A percentile compares a stretch with the other conserved stretches of the same genome.
Evolutionary conservation across 495 filamentous ascomycete species (phyloP).

Genomic region (Aspergillus leporis): DNA sequence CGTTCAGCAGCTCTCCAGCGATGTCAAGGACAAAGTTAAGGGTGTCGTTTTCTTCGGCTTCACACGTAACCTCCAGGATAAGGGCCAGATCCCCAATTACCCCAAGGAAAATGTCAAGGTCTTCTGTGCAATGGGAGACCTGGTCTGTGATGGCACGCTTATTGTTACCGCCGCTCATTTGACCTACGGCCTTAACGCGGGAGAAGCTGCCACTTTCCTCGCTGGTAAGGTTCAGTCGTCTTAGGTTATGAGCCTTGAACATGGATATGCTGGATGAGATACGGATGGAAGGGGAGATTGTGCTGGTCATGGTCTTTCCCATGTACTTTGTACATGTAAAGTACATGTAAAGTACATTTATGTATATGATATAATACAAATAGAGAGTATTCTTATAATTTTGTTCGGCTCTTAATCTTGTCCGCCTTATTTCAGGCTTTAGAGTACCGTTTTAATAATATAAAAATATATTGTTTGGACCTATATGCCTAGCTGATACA

Average conservation of each 20-base stretch:
- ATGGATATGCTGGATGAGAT: neutral
- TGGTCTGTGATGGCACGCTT: slow-evolving; percentile 52
- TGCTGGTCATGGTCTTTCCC: neutral
- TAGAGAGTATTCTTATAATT: neutral
- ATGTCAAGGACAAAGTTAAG: slow-evolving; percentile 43
- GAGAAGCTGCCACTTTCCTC: slow-evolving; percentile 23
- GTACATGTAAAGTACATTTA: neutral
- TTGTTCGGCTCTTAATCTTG: neutral
- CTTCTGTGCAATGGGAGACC: slow-evolving; percentile 51
- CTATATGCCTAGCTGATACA: too few species aligned
- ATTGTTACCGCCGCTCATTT: slow-evolving; percentile 49
- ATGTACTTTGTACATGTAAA: neutral
- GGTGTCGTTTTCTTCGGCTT: slow-evolving; percentile 57
- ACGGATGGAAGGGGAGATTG: neutral
- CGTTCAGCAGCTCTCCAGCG: slow-evolving; percentile 36
- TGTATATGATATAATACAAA: neutral
- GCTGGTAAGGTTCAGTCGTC: slow-evolving; percentile 7
- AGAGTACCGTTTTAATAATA: too few species aligned
- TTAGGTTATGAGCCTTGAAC: neutral
- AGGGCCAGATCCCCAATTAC: slow-evolving; percentile 47
- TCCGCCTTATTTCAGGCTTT: too few species aligned
- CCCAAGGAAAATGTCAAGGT: slow-evolving; percentile 44
- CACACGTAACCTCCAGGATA: slow-evolving; percentile 55
- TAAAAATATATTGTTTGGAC: too few species aligned
- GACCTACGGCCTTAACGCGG: slow-evolving; percentile 36